Evolutionary conservation across 345 rosid genomes (phyloP).

Genomic region (Gossypium longicalyx): DNA sequence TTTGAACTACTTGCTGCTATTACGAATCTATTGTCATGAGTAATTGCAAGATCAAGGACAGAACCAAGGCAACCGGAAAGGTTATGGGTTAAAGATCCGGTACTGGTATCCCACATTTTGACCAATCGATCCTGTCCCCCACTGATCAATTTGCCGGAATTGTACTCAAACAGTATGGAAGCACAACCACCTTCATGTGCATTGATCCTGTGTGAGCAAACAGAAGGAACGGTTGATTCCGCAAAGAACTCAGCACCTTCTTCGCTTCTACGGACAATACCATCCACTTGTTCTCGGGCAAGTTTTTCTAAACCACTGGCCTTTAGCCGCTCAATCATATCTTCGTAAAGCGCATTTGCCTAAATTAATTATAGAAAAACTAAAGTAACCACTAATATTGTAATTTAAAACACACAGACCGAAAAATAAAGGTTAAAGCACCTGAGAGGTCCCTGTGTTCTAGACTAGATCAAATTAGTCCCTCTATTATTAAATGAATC

Average conservation of each 20-base stretch:
- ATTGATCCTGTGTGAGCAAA: conserved; percentile 66
- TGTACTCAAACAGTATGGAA: conserved; percentile 65
- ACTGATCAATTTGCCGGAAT: conserved; percentile 65
- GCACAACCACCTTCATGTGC: conserved; percentile 98
- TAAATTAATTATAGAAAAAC: conserved; percentile 20
- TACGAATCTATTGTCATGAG: conserved; percentile 77
- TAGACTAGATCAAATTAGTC: too few relatives aligned
- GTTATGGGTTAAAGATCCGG: conserved; percentile 56
- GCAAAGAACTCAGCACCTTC: conserved; percentile 83
- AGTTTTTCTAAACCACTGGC: conserved; percentile 87
- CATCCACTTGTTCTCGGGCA: conserved; percentile 91
- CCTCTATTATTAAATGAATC: too few relatives aligned
- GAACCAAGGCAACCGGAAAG: conserved; percentile 78
- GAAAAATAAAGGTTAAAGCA: neutral
- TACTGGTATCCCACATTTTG: conserved; percentile 83
- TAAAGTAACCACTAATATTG: conserved; percentile 12
- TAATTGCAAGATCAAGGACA: conserved; percentile 75
- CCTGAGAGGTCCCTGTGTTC: too few relatives aligned
- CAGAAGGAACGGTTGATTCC: conserved; percentile 64
- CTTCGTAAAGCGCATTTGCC: conserved; percentile 94
- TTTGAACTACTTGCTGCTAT: conserved; percentile 95
- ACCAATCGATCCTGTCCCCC: conserved; percentile 84
- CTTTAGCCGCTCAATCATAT: conserved; percentile 72
- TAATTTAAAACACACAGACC: neutral
- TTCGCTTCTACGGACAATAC: conserved; percentile 82